Base-by-base conservation (phyloP, 306 rosid genomes). In the Lablab purpureus region DNA sequence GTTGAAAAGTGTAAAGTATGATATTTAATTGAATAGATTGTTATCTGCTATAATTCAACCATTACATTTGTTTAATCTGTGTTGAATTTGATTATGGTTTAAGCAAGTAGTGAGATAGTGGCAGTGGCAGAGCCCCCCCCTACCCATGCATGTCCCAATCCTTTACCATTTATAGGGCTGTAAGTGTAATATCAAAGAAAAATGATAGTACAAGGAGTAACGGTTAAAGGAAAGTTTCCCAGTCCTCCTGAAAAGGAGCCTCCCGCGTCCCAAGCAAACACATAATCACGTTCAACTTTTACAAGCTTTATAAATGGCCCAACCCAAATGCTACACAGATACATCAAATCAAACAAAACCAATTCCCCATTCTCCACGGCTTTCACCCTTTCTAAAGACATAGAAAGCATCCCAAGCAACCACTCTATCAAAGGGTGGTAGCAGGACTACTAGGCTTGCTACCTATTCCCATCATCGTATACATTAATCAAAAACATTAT, bases 341-440 rank as follows among this genome's bases (percentile, higher is more conserved):
- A 79, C 87, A 85, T 88, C 92, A 89, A 88, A 93, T 86, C 92
- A 93, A 84, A 73, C 82, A 76, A 79, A 77, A 81, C 83, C 88
- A 72, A 27, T 82, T 86, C 80, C 87, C 85, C 85, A 87, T 84
- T 89, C 85, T 85, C 81, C 74, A 73, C 81, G 87, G 85, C 89
- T 83, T 88, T 85, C 88, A 82, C 73, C 89, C 91, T 83, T 88
- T 89, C 85, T 78, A 85, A 82, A 85, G 76, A 81, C 90, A 85
- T 45, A 75, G 63, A 86, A 85, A 85, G 91, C 94, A 87, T 87
- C 92, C 89, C 91, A 87, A 85, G 83, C 88, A 34, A 0, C 41
- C 80, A 87, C 88, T 73, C 88, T 75, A 82, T 67, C 87, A 85
- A 83, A 85, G 88, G 73, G 46, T 59, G 10, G 41, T 37, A 37